Conservation (phyloP, 306 rosid genomes). For the Aeschynomene evenia region DNA sequence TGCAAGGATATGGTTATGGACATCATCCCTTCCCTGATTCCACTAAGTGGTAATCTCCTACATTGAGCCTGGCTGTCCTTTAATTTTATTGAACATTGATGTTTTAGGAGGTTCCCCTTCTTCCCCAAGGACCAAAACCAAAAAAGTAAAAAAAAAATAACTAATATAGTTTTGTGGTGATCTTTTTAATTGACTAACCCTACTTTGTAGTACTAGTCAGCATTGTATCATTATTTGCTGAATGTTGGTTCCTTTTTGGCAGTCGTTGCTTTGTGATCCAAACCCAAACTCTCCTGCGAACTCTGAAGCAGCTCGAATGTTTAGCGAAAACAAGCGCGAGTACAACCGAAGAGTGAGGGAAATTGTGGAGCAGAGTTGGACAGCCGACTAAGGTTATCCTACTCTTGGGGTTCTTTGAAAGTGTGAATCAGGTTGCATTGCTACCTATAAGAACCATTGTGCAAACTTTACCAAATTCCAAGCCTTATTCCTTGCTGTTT, state of each 20-base stretch:
- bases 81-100: no score
- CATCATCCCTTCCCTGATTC: no score
- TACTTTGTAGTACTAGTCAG: not conserved
- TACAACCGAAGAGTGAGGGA: slow-evolving; percentile 84
- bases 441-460: slow-evolving; percentile 28
- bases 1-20: no score
- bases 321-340: slow-evolving; percentile 78
- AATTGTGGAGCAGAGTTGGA: slow-evolving; percentile 90
- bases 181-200: not conserved
- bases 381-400: slow-evolving; percentile 56
- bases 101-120: no score
- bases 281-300: slow-evolving; percentile 90
- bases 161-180: not conserved
- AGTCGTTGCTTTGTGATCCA: slow-evolving; percentile 83
- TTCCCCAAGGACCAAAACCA: not conserved
- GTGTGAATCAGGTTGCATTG: slow-evolving; percentile 26
- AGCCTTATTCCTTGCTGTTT: slow-evolving; percentile 32
- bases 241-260: slow-evolving; percentile 22
- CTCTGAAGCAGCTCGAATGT: slow-evolving; percentile 89
- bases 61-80: no score
- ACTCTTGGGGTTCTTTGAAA: slow-evolving; percentile 10
- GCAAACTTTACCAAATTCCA: slow-evolving; percentile 34
- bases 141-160: no score
- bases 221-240: not conserved
- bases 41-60: no score